Evolutionary conservation across 768 basidiomycete genomes (phyloP).

Genomic region (Scleroderma bovista): DNA sequence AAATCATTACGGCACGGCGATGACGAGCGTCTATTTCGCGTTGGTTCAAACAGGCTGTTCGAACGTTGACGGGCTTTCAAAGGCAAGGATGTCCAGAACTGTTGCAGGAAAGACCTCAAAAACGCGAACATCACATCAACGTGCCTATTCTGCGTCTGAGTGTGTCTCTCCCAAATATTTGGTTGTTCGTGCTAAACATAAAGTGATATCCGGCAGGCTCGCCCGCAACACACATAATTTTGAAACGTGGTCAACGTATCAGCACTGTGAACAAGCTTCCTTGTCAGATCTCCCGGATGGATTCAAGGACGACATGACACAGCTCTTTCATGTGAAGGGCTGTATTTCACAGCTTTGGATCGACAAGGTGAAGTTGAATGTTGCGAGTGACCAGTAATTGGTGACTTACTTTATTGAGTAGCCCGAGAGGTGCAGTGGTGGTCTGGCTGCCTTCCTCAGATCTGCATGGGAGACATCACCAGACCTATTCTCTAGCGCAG

Average conservation of each 20-base stretch:
- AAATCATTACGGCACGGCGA: too few relatives aligned
- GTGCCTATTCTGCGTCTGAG: constrained; percentile 45
- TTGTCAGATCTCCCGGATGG: constrained; percentile 40
- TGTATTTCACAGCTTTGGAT: constrained; percentile 39
- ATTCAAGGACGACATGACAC: constrained; percentile 30
- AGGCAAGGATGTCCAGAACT: constrained; percentile 11
- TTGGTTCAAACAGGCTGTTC: too few relatives aligned
- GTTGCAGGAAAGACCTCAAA: constrained; percentile 2
- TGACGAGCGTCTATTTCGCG: neutral
- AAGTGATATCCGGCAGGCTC: constrained; percentile 31
- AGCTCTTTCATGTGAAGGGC: constrained; percentile 34
- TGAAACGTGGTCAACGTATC: constrained; percentile 46
- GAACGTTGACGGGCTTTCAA: neutral
- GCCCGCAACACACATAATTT: constrained; percentile 44
- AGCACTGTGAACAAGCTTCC: constrained; percentile 45
- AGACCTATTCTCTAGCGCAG: constrained; percentile 33
- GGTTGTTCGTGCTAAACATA: neutral
- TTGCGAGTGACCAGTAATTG: neutral
- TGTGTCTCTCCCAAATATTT: constrained; percentile 16
- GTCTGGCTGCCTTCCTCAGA: constrained; percentile 20
- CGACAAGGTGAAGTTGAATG: constrained; percentile 36
- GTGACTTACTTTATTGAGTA: constrained; percentile 8
- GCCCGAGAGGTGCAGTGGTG: constrained; percentile 7
- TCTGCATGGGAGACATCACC: constrained; percentile 32
- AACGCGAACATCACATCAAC: constrained; percentile 17